Base-by-base conservation (phyloP, 2,329 filamentous ascomycete genomes). In the Sporothrix luriei region DNA sequence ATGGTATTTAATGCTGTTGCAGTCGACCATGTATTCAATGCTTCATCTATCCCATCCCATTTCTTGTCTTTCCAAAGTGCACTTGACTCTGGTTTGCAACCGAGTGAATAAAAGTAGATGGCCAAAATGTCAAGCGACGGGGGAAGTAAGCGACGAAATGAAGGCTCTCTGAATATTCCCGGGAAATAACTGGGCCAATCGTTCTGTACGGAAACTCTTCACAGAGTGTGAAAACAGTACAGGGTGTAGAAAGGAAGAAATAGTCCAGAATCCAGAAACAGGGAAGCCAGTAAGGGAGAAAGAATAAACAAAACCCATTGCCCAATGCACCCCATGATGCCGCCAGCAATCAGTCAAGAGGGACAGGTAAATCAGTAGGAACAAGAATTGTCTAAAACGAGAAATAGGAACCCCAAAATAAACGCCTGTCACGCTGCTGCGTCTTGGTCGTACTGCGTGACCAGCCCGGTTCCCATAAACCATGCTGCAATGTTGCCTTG, bases 341-440 rank as follows among this genome's bases (percentile, higher is more conserved):
- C 29, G 55, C 40, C 55, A 59, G 40, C 55, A 21, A 40, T 40
- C 55, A 40, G 40, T 11, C 29, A 21, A 40, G 55, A 59, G 33
- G 33, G 29, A 40, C 55, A 43, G 40, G 3, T 13, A 13, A 43
- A 43, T 11, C 11, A 43, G 40, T 16, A 43, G 14, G 14, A 11
- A 13, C 7, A 43, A 16, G 14, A 43, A 43, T 1, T 11, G 40
- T 43, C 40, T 43, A 13, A 43, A 43, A 16, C 40, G 14, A 55
- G 48, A 33, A 57, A 54, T 33, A 33, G 40, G n/a, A 61, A 59
- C 52, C 66, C 64, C n/a, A 33, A 7, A 10, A 51, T 21, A 52
- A 66, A 66, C 64, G 29, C 64, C 64, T 38, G 48, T 24, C 65
- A 55, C 49, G 46, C 51, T 55, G 29, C 49, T 46, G 49, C 51